Evolutionary conservation across 1,284 basidiomycete genomes (phyloP), one percentile per base, ranked within the genome.

Genomic region (Rhodotorula sp.): DNA sequence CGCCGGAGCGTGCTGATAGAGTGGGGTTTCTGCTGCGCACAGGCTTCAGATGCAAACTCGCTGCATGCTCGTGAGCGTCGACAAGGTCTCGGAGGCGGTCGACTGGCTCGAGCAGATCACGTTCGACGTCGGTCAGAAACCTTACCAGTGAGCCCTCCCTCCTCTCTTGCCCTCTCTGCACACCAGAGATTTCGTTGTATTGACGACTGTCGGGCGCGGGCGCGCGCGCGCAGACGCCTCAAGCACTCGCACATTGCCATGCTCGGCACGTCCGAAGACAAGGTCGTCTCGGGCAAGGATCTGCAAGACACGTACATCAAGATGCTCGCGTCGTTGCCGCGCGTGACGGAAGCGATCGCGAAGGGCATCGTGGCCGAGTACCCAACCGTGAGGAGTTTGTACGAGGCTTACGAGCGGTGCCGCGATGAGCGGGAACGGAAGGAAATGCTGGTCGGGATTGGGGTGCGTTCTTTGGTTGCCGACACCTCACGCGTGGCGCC

Each of bases 91-190:
- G 8, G 67, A 75, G 17, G 74, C 71, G 7, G 64, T 71, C 66
- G 74, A 73, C 45, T 75, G 71, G 74, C 65, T 75, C 65, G 69
- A 75, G 45, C 71, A 77, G 54, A 61, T 77, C 60, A 74, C 67
- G 20, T 64, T 75, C 54, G 72, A 75, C 57, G 68, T 77, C 51
- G 72, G 72, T 15, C 66, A 71, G 33, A 74, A 75, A 61, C 76
- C 76, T 1, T 76, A 74, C 64, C 75, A 77, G 76, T 75, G 29
- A 49, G 75, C 59, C 22, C n/a, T n/a, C n/a, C 4, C 15, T n/a
- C 8, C n/a, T 29, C 44, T 56, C 60, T 18, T 14, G 30, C 45
- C 4, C 29, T 8, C 8, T 51, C 22, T 12, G 14, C 22, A 10
- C 20, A 10, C 10, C 22, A 22, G 6, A 24, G 49, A n/a, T 24